Evolutionary conservation across 2,329 filamentous ascomycete species (phyloP).

Genomic region (Capronia coronata): DNA sequence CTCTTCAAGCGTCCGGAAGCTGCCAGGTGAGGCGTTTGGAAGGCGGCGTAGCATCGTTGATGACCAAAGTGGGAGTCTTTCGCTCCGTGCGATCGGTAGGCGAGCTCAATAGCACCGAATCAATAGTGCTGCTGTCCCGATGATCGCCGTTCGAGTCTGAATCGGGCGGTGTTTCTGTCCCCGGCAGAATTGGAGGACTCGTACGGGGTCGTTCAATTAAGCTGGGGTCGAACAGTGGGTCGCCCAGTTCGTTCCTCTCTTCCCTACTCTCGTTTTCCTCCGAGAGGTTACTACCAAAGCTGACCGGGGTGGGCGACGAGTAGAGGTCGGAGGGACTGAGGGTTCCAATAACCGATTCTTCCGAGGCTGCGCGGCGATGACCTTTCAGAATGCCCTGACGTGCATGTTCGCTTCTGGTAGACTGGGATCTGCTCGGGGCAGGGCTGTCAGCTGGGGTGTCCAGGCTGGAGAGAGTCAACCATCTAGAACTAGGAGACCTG

Average conservation of each 20-base stretch:
- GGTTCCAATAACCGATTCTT: conserved; percentile 21
- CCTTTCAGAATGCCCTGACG: conserved; percentile 25
- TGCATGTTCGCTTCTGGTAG: conserved; percentile 7
- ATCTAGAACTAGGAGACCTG: conserved; percentile 37
- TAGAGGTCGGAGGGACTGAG: conserved; percentile 22
- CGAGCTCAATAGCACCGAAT: conserved; percentile 8
- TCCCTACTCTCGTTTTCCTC: conserved; percentile 14
- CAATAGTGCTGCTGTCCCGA: conserved; percentile 16
- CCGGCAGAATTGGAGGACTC: conserved; percentile 22
- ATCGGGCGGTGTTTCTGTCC: conserved; percentile 9
- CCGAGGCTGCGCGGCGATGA: conserved; percentile 22
- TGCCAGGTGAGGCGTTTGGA: conserved; percentile 27
- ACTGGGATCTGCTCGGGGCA: conserved; percentile 15
- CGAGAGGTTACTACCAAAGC: conserved; percentile 23
- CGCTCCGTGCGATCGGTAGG: not conserved
- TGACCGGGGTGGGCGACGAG: conserved; percentile 25
- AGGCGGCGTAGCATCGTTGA: conserved; percentile 20
- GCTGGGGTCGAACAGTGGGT: conserved; percentile 27
- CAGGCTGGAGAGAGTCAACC: conserved; percentile 18
- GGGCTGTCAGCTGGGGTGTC: conserved; percentile 19
- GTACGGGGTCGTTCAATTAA: conserved; percentile 27
- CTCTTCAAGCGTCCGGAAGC: conserved; percentile 21
- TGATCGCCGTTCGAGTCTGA: not conserved
- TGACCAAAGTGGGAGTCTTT: conserved; percentile 11
- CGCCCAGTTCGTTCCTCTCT: conserved; percentile 10